Conservation (phyloP, 192 early-diverging fungal genomes). For the Coemansia reversa region DNA sequence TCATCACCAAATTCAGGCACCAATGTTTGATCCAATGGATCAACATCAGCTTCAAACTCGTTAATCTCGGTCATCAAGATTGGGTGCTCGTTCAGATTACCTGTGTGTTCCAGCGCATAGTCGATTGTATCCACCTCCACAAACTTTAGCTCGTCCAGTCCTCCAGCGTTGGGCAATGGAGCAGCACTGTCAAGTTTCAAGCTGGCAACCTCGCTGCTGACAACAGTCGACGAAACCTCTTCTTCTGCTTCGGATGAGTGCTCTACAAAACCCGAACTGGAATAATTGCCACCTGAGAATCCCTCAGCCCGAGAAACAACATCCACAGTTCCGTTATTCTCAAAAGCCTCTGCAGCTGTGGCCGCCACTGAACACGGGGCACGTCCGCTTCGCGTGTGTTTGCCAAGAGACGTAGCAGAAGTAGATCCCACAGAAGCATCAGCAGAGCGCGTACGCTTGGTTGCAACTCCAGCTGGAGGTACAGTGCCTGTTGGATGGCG, state of each 20-base stretch:
- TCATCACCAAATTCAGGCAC: constrained; percentile 62
- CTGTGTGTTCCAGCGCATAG: constrained; percentile 45
- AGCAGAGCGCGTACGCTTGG: constrained; percentile 24
- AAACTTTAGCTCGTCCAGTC: constrained; percentile 35
- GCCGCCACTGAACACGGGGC: background rate
- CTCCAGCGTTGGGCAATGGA: too few species aligned
- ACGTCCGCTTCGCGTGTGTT: constrained; percentile 50
- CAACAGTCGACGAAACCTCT: constrained; percentile 14
- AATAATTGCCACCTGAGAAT: too few species aligned
- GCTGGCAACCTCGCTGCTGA: constrained; percentile 10
- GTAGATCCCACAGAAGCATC: background rate
- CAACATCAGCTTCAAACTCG: constrained; percentile 57
- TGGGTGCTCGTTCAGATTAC: constrained; percentile 34
- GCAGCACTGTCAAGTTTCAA: background rate
- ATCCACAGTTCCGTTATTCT: background rate
- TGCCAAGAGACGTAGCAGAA: constrained; percentile 16
- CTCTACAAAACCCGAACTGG: background rate
- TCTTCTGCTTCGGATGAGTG: background rate
- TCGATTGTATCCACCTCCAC: constrained; percentile 41
- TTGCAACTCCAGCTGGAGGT: background rate
- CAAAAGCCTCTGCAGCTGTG: background rate
- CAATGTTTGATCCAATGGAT: constrained; percentile 46
- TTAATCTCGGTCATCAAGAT: constrained; percentile 42
- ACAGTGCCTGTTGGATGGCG: background rate
- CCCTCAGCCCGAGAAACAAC: background rate